Evolutionary conservation across 2,329 filamentous ascomycete species (phyloP).

Genomic region (Chrysoporthe deuterocubensis): DNA sequence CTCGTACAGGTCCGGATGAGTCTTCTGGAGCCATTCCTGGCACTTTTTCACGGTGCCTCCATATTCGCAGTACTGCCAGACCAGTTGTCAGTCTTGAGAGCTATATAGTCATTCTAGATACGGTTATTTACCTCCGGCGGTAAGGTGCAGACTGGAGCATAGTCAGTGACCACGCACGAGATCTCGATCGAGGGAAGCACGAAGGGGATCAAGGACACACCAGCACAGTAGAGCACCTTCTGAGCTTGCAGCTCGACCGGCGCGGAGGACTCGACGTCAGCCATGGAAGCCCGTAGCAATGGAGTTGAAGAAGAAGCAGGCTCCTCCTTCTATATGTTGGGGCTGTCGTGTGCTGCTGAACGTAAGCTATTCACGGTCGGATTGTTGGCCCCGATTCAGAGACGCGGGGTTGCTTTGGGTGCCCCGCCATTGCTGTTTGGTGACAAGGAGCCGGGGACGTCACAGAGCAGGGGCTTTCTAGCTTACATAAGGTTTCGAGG

Average conservation of each 20-base stretch:
- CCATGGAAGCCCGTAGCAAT: conserved; percentile 47
- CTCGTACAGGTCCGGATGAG: conserved; percentile 74
- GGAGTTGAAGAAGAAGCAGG: not conserved
- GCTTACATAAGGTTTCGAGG: conserved; percentile 6
- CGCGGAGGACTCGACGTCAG: conserved; percentile 54
- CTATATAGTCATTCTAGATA: not conserved
- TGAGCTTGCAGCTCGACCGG: conserved; percentile 54
- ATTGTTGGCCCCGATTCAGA: conserved; percentile 10
- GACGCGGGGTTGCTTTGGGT: conserved; percentile 10
- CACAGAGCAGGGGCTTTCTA: conserved; percentile 2
- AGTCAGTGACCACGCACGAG: conserved; percentile 24
- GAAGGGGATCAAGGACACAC: conserved; percentile 45
- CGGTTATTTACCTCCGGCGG: conserved; percentile 63
- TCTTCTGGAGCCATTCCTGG: conserved; percentile 87
- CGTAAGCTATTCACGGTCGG: not conserved
- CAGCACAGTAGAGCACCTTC: conserved; percentile 61
- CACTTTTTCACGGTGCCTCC: conserved; percentile 96
- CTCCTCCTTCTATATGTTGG: not conserved
- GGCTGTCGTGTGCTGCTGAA: not conserved
- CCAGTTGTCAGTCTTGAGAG: conserved; percentile 5
- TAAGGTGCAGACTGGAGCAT: conserved; percentile 61
- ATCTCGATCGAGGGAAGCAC: not conserved
- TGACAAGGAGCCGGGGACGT: conserved; percentile 7
- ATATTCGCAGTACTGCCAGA: conserved; percentile 91
- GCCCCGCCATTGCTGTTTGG: conserved; percentile 16